These are phyloP conservation scores for Cochliopodium minus DNA, from an alignment of 208 protist genomes.

Conservation along the genomic window DNA sequence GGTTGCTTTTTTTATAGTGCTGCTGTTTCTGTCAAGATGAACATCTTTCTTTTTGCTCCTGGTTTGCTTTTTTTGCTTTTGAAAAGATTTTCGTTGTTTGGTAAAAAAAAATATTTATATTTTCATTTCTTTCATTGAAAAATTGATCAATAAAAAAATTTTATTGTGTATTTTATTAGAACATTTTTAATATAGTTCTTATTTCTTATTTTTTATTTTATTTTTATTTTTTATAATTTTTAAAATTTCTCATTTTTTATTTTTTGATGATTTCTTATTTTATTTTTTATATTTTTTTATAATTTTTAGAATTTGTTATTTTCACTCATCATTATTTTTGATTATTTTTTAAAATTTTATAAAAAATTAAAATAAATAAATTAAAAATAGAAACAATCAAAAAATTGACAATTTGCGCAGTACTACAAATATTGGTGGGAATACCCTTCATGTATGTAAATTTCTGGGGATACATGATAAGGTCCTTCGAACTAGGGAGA, in stretches of 20 bases:
- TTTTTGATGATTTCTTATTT: too few relatives aligned
- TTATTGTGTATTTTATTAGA: constrained; percentile 27
- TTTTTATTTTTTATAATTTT: constrained; percentile 49
- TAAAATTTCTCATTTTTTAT: not conserved
- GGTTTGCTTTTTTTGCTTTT: constrained; percentile 50
- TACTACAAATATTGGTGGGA: not conserved
- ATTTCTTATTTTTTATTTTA: constrained; percentile 44
- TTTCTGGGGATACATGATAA: not conserved
- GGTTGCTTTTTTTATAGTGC: not conserved
- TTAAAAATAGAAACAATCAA: too few relatives aligned
- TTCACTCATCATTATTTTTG: too few relatives aligned
- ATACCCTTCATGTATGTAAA: not conserved
- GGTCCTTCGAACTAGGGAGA: constrained; percentile 5
- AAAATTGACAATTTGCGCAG: too few relatives aligned
- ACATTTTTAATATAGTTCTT: constrained; percentile 43
- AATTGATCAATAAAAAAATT: constrained; percentile 43
- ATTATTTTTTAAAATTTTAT: too few relatives aligned
- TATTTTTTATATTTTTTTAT: too few relatives aligned
- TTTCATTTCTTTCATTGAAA: constrained; percentile 22
- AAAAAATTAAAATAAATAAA: too few relatives aligned
- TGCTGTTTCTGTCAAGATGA: constrained; percentile 84
- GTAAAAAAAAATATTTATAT: constrained; percentile 27
- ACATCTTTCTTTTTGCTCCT: constrained; percentile 69
- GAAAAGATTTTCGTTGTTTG: constrained; percentile 12
- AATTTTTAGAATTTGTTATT: too few relatives aligned